Conservation (phyloP, 2,329 filamentous ascomycete species). For the Dactylonectria estremocensis region DNA sequence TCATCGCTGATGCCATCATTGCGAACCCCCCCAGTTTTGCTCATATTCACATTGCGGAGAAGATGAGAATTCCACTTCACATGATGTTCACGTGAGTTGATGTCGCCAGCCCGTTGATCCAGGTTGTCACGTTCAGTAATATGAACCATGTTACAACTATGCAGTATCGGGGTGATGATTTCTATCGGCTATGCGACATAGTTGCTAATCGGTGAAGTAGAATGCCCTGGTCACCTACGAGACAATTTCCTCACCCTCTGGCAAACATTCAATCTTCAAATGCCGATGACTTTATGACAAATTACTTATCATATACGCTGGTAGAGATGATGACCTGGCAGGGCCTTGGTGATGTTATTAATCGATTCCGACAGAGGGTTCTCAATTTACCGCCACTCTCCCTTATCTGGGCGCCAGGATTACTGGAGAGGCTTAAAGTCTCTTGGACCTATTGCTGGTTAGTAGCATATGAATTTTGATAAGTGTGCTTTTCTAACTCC, state of each 20-base stretch:
- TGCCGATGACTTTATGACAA: slow-evolving; percentile 82
- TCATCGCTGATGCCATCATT: slow-evolving; percentile 87
- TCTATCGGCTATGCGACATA: background rate
- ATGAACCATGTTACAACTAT: no score
- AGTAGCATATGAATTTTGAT: slow-evolving; percentile 19
- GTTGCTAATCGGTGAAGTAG: slow-evolving; percentile 66
- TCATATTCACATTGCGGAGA: slow-evolving; percentile 82
- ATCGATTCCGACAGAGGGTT: slow-evolving; percentile 83
- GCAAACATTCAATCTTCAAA: slow-evolving; percentile 86
- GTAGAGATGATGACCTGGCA: slow-evolving; percentile 97
- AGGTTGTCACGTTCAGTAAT: no score
- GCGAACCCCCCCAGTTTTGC: slow-evolving; percentile 85
- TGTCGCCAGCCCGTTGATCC: background rate
- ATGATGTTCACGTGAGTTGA: slow-evolving; percentile 88
- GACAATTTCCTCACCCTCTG: slow-evolving; percentile 88
- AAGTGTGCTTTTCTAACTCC: slow-evolving; percentile 13
- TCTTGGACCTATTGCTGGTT: slow-evolving; percentile 93
- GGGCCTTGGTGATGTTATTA: slow-evolving; percentile 91
- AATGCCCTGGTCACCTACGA: slow-evolving; percentile 92
- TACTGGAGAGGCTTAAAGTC: slow-evolving; percentile 81
- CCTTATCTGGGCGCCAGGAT: slow-evolving; percentile 85
- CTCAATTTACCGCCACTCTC: slow-evolving; percentile 85
- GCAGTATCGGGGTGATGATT: no score
- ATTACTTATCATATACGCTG: slow-evolving; percentile 86
- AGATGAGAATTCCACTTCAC: slow-evolving; percentile 81